A percentile compares a stretch with the other conserved stretches of the same genome.
Conservation (phyloP, 2,329 filamentous ascomycete genomes). For the Didymella exigua region DNA sequence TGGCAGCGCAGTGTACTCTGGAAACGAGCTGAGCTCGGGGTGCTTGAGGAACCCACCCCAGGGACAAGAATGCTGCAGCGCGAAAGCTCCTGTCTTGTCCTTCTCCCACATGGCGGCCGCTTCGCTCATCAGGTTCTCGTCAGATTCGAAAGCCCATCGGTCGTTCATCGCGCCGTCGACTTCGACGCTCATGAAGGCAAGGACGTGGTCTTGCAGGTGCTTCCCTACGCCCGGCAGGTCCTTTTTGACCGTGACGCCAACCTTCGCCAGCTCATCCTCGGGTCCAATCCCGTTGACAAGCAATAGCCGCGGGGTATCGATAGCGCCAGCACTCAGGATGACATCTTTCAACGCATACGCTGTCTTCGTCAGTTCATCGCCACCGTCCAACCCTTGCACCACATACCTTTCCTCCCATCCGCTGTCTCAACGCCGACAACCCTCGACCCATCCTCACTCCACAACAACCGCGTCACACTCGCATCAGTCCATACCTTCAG, state of each 20-base stretch:
- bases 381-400: neutral
- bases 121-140: constrained; percentile 42
- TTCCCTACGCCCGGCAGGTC: constrained; percentile 53
- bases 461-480: constrained; percentile 48
- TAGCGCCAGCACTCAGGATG: constrained; percentile 40
- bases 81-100: constrained; percentile 38
- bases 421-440: constrained; percentile 37
- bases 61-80: constrained; percentile 53
- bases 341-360: constrained; percentile 38
- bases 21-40: constrained; percentile 46
- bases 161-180: constrained; percentile 46
- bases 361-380: neutral
- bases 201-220: constrained; percentile 54
- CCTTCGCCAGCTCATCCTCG: constrained; percentile 47
- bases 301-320: constrained; percentile 49
- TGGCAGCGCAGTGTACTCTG: constrained; percentile 55
- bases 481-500: constrained; percentile 59
- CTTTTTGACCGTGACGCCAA: constrained; percentile 50
- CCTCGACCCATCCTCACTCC: constrained; percentile 29
- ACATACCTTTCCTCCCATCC: constrained; percentile 41
- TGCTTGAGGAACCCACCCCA: constrained; percentile 62
- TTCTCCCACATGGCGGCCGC: constrained; percentile 54
- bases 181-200: constrained; percentile 54
- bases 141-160: constrained; percentile 49
- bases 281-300: constrained; percentile 59